Base-by-base conservation (phyloP, 257 asterid genomes). In the Mentha longifolia region DNA sequence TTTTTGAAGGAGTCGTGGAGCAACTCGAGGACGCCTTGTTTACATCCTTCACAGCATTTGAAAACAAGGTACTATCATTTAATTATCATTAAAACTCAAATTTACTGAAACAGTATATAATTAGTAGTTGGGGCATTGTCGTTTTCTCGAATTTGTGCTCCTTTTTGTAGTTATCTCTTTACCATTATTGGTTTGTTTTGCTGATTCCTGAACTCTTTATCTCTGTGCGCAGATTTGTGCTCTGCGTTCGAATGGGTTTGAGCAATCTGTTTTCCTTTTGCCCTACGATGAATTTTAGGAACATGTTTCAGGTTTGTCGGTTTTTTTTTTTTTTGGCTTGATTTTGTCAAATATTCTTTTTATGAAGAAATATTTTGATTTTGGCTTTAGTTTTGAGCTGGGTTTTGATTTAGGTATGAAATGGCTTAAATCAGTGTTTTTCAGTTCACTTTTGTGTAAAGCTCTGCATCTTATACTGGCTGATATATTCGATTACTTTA, bases 281-380 rank as follows among this genome's bases (percentile, higher is more conserved):
- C 51, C 83, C 84, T 50, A 12, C 77, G 17, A 65, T 79, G 49
- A 77, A 65, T 66, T 62, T 87, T 39, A 9, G 83, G 72, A 81
- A 74, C 60, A 77, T 87, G 76, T 85, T 89, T 82, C 96, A 85
- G 97, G 97, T 91, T 79, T 49, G 88, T 73, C 9, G 17, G 42
- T 42, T 47, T 5, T 31, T 15, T 17, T 37, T 47, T 5, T 31
- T n/a, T 17, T 1, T 43, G 5, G 7, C 1, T 30, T 15, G 22
- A 16, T 50, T 41, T 35, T 55, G 49, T 7, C 42, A 15, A 39
- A 6, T 37, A 0, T 12, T 3, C 46, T 51, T 51, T 28, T 39
- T 55, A 2, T 42, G 17, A 13, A 45, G 22, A 46, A 37, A 71
- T 31, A 73, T 68, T 39, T 19, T 12, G 28, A n/a, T 68, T 30